Percentiles rank a stretch among this genome's conserved stretches.
These are phyloP conservation scores for Xerocomellus dryophilus DNA, from an alignment of 768 basidiomycete genomes.

Conservation along the genomic window DNA sequence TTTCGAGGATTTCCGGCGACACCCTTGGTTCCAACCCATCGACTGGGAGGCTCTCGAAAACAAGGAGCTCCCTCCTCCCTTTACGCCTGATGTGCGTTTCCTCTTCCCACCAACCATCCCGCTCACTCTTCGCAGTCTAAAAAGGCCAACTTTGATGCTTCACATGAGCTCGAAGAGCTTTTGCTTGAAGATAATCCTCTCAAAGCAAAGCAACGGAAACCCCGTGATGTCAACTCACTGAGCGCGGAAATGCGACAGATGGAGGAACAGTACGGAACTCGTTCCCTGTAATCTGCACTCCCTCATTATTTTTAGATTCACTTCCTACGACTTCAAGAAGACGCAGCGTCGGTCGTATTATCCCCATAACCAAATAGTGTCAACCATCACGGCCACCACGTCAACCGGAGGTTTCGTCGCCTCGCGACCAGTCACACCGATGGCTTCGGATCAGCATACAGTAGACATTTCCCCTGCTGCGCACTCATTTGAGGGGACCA, in stretches of 20 bases:
- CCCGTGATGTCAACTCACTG: conserved; percentile 76
- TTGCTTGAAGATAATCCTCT: conserved; percentile 95
- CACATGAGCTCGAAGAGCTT: conserved; percentile 95
- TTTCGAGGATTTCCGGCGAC: conserved; percentile 70
- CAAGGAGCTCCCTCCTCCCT: conserved; percentile 75
- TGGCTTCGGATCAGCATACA: conserved; percentile 41
- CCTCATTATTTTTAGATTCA: conserved; percentile 56
- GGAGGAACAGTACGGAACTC: conserved; percentile 86
- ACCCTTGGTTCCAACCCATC: conserved; percentile 85
- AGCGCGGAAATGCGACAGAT: conserved; percentile 93
- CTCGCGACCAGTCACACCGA: conserved; percentile 74
- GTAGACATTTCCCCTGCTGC: conserved; percentile 44
- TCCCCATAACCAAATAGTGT: conserved; percentile 66
- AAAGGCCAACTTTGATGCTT: conserved; percentile 98
- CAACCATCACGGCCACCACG: conserved; percentile 68
- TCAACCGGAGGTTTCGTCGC: conserved; percentile 68
- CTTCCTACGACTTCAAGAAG: conserved; percentile 87
- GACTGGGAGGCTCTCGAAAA: conserved; percentile 86
- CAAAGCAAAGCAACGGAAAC: conserved; percentile 90
- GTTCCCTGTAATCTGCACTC: not conserved
- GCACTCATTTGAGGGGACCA: conserved; percentile 40
- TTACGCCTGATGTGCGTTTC: conserved; percentile 77
- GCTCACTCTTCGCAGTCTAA: conserved; percentile 64
- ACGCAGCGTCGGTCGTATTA: conserved; percentile 92
- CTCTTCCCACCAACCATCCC: not conserved